These are phyloP conservation scores for Stephania cephalantha DNA, from an alignment of 164 flowering plant species.

Conservation along the genomic window DNA sequence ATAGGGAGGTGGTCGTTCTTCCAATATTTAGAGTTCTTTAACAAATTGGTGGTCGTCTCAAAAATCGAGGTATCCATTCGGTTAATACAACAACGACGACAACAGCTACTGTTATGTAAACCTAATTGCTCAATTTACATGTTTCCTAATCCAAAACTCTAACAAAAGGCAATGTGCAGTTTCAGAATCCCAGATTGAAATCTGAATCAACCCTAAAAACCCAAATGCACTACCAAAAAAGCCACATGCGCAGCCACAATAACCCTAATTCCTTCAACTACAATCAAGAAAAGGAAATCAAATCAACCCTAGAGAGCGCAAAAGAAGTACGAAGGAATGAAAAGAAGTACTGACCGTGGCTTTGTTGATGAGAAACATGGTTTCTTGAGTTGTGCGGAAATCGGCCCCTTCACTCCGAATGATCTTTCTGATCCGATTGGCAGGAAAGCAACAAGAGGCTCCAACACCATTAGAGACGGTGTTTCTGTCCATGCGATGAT, in stretches of 20 bases:
- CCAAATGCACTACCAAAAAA: no score
- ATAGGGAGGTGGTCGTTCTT: no score
- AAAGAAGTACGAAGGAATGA: background rate
- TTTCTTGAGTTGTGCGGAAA: conserved; percentile 37
- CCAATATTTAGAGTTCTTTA: no score
- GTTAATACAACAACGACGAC: no score
- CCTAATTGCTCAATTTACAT: no score
- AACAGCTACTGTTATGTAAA: no score
- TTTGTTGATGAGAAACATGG: conserved; percentile 58
- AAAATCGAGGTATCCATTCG: no score
- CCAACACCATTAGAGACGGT: conserved; percentile 13
- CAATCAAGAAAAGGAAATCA: background rate
- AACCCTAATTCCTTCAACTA: background rate
- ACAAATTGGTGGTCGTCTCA: no score
- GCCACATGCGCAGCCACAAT: background rate
- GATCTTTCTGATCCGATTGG: conserved; percentile 42
- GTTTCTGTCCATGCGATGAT: background rate
- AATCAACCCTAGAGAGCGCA: background rate
- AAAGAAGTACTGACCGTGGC: conserved; percentile 37
- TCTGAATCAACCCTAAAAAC: no score
- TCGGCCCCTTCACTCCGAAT: conserved; percentile 37
- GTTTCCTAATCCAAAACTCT: no score
- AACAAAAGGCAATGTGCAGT: no score
- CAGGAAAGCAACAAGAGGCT: conserved; percentile 35
- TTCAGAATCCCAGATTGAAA: no score